A percentile compares a stretch with the other conserved stretches of the same genome.
Conservation (phyloP, 2,329 filamentous ascomycete species). For the Claviceps paspali region DNA sequence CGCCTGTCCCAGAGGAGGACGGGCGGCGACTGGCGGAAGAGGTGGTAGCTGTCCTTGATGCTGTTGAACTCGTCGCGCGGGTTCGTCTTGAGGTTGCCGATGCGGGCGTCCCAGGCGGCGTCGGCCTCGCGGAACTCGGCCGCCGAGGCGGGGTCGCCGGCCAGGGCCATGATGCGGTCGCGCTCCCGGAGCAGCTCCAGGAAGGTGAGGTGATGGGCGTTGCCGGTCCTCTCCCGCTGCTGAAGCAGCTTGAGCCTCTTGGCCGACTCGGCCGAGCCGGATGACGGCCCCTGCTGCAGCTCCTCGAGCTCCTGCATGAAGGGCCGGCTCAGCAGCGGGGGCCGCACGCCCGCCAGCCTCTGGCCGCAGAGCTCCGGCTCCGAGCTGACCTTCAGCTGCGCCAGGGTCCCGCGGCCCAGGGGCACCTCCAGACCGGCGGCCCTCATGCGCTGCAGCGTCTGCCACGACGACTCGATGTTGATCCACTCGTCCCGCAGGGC, state of each 20-base stretch:
- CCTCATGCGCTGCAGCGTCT: slow-evolving; percentile 31
- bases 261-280: slow-evolving; percentile 2
- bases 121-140: slow-evolving; percentile 15
- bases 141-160: background rate
- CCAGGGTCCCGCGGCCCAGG: slow-evolving; percentile 23
- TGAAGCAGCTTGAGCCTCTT: slow-evolving; percentile 15
- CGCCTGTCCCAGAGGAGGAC: slow-evolving; percentile 55
- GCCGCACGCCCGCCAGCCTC: slow-evolving; percentile 15
- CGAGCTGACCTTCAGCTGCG: slow-evolving; percentile 10
- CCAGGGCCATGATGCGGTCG: slow-evolving; percentile 13
- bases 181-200: slow-evolving; percentile 20
- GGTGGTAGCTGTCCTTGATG: slow-evolving; percentile 37
- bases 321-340: slow-evolving; percentile 21
- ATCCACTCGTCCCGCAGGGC: slow-evolving; percentile 31
- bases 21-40: slow-evolving; percentile 33
- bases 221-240: slow-evolving; percentile 13
- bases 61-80: slow-evolving; percentile 21
- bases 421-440: slow-evolving; percentile 27
- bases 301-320: slow-evolving; percentile 27
- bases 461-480: slow-evolving; percentile 28
- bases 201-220: slow-evolving; percentile 11
- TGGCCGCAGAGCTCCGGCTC: slow-evolving; percentile 11
- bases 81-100: slow-evolving; percentile 20
- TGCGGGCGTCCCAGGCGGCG: slow-evolving; percentile 18
- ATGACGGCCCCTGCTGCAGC: slow-evolving; percentile 16